A percentile compares a stretch with the other conserved stretches of the same genome.
These are phyloP conservation scores for Epichloe brachyelytri DNA, from an alignment of 2,329 filamentous ascomycete species.

Conservation along the genomic window DNA sequence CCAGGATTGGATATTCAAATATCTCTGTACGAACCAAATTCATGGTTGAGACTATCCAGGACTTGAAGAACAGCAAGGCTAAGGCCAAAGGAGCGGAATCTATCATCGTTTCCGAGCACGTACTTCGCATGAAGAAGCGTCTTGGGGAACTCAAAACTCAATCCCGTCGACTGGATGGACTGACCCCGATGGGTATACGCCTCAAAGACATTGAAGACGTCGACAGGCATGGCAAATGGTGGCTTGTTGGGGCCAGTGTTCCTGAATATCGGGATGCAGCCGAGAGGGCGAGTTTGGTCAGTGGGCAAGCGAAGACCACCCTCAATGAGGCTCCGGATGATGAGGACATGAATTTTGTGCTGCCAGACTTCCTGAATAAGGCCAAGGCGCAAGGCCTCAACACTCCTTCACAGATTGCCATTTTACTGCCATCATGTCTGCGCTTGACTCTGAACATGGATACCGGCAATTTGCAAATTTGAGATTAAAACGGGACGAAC, in stretches of 20 bases:
- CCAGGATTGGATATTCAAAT: conserved; percentile 52
- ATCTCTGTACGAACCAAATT: conserved; percentile 85
- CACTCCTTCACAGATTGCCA: conserved; percentile 74
- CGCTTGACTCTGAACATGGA: conserved; percentile 72
- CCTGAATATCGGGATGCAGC: conserved; percentile 22
- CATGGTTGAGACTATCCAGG: conserved; percentile 93
- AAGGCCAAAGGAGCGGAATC: conserved; percentile 63
- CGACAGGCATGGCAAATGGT: conserved; percentile 91
- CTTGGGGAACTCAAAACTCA: conserved; percentile 60
- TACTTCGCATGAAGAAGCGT: conserved; percentile 77
- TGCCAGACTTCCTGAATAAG: conserved; percentile 59
- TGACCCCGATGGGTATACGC: conserved; percentile 70
- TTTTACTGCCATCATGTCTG: conserved; percentile 88
- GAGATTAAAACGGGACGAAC: conserved; percentile 71
- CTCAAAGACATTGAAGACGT: conserved; percentile 71
- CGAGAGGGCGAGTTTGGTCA: conserved; percentile 9
- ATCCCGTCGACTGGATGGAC: conserved; percentile 49
- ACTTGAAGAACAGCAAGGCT: conserved; percentile 86
- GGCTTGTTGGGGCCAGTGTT: conserved; percentile 96
- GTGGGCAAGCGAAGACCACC: conserved; percentile 9
- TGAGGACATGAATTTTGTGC: conserved; percentile 33
- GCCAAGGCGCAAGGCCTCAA: conserved; percentile 76
- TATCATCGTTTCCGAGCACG: conserved; percentile 65
- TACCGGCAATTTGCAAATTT: conserved; percentile 69
- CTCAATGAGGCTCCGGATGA: conserved; percentile 22